These are phyloP conservation scores for Conticribra weissflogii DNA, from an alignment of 108 stramenopile genomes.

Conservation along the genomic window DNA sequence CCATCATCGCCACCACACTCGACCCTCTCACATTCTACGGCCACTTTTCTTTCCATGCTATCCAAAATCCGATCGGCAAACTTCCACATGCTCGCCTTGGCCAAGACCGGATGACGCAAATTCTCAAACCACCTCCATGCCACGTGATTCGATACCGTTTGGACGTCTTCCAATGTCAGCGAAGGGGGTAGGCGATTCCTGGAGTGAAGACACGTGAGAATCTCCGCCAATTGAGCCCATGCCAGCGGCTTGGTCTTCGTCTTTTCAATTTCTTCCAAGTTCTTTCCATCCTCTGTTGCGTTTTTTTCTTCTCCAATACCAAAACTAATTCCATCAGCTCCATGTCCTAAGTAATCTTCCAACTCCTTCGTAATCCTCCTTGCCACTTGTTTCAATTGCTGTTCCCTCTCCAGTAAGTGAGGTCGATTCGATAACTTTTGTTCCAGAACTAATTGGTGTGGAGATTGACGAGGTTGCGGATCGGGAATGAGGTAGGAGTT, in stretches of 20 bases:
- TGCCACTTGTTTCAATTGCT: slow-evolving; percentile 55
- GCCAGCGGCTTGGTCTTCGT: slow-evolving; percentile 47
- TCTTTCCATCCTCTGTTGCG: background rate
- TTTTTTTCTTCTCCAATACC: slow-evolving; percentile 73
- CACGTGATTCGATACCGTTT: slow-evolving; percentile 60
- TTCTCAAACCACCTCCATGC: slow-evolving; percentile 86
- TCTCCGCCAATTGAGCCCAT: slow-evolving; percentile 79
- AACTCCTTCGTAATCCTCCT: slow-evolving; percentile 57
- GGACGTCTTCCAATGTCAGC: slow-evolving; percentile 63
- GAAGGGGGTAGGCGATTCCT: slow-evolving; percentile 60
- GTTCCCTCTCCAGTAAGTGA: slow-evolving; percentile 63
- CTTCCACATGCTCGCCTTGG: slow-evolving; percentile 70
- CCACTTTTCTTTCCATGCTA: slow-evolving; percentile 40
- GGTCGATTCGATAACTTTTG: slow-evolving; percentile 51
- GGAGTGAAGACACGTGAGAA: slow-evolving; percentile 69
- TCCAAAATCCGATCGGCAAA: slow-evolving; percentile 54
- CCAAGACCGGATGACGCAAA: slow-evolving; percentile 63
- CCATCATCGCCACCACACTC: slow-evolving; percentile 1
- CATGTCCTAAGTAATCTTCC: slow-evolving; percentile 45
- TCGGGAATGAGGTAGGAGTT: slow-evolving; percentile 75
- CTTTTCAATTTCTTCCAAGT: no score
- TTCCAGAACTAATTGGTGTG: slow-evolving; percentile 71
- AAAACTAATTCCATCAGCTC: slow-evolving; percentile 63
- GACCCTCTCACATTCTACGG: slow-evolving; percentile 10
- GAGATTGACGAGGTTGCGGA: slow-evolving; percentile 73